Evolutionary conservation across 2,329 filamentous ascomycete genomes (phyloP), one percentile per base, ranked within the genome.

Genomic region (Talaromyces sp.): DNA sequence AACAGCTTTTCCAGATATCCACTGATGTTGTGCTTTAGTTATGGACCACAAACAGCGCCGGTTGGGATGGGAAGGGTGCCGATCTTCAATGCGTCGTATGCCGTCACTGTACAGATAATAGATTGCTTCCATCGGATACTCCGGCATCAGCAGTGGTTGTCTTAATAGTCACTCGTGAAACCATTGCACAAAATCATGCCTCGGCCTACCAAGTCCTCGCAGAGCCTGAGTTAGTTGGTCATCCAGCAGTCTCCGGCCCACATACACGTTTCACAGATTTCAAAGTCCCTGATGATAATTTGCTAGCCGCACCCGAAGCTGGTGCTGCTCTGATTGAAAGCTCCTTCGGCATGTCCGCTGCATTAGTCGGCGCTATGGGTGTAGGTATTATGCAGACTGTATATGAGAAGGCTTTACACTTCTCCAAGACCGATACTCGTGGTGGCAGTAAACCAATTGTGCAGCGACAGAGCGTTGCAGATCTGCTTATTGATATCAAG

Each of bases 41-140:
- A 45, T 86, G 84, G 84, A 82, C 84, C 11, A 85, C 83, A 1
- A 86, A 85, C 69, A 79, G 77, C 61, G 80, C 77, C 0, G 84
- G 84, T 15, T 86, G 83, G 84, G 84, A 86, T 65, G 77, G 78
- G 47, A 74, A 75, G 61, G 84, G 84, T 10, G 82, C 83, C 1
- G 82, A 85, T 49, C 73, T 87, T 1, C 77, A 80, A 62, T 86
- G 83, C 67, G 77, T 86, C 7, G 80, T 85, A 3, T 85, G 83
- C 70, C 81, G 83, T 13, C 39, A 39, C 52, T 74, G 81, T 49
- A 39, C 69, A 10, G 62, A 66, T 7, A 56, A 68, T 71, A 86
- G 1, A 67, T 85, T 0, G 78, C 86, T 0, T 85, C 84, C 2
- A 75, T 25, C 52, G 11, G 52, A 39, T 17, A 25, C 33, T 9